These are phyloP conservation scores for Citeromyces siamensis DNA, from an alignment of 1,139 yeast genomes.

Conservation along the genomic window DNA sequence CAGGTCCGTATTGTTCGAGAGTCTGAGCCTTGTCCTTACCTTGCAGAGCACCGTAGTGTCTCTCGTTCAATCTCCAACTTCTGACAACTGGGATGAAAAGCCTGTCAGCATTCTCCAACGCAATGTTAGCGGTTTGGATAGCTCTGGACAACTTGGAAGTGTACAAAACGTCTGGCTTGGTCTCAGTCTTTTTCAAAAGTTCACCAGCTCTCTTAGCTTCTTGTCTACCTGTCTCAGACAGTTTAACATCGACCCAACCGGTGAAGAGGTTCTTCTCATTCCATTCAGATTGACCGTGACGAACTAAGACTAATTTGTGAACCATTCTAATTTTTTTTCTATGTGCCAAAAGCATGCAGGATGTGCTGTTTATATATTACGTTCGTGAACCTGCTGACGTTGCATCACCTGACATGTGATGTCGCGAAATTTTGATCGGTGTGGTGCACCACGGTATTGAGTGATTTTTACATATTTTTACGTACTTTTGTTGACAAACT, in stretches of 20 bases:
- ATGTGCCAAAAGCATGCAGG: neutral
- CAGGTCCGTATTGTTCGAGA: slow-evolving; percentile 78
- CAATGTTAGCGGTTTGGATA: slow-evolving; percentile 95
- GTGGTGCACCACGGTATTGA: no score
- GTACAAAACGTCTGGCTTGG: slow-evolving; percentile 78
- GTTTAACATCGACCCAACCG: slow-evolving; percentile 96
- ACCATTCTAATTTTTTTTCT: slow-evolving; percentile 17
- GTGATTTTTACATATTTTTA: no score
- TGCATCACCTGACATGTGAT: slow-evolving; percentile 1
- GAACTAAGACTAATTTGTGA: slow-evolving; percentile 69
- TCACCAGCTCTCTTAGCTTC: slow-evolving; percentile 95
- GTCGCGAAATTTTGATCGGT: no score
- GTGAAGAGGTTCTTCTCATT: slow-evolving; percentile 96
- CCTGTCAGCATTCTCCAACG: slow-evolving; percentile 81
- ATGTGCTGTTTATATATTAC: neutral
- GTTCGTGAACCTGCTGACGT: slow-evolving; percentile 2
- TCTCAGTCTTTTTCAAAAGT: slow-evolving; percentile 76
- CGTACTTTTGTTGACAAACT: no score
- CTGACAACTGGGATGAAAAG: slow-evolving; percentile 88
- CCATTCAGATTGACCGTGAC: slow-evolving; percentile 99
- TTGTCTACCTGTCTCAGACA: slow-evolving; percentile 73
- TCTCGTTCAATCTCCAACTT: slow-evolving; percentile 97
- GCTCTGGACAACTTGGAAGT: slow-evolving; percentile 94
- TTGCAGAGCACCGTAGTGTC: slow-evolving; percentile 98
- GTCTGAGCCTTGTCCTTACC: slow-evolving; percentile 98